These are phyloP conservation scores for Abelmoschus esculentus DNA, from an alignment of 345 rosid species.

Conservation along the genomic window DNA sequence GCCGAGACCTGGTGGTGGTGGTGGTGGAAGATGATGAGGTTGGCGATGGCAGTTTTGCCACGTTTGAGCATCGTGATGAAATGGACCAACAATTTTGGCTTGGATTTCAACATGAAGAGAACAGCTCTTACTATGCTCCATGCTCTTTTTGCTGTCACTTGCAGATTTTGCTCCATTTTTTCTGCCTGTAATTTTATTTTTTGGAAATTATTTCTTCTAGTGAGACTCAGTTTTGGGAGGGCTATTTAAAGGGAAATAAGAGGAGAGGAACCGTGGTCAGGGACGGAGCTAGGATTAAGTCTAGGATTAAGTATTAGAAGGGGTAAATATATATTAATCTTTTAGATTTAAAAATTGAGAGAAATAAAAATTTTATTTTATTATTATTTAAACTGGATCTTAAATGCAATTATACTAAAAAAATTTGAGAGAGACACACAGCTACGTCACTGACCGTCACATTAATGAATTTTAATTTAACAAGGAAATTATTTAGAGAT, in stretches of 20 bases:
- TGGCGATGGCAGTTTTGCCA: slow-evolving; percentile 58
- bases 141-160: slow-evolving; percentile 44
- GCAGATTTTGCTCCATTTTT: slow-evolving; percentile 36
- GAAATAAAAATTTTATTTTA: too few species aligned
- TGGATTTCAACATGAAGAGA: slow-evolving; percentile 55
- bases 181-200: too few species aligned
- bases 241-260: slow-evolving; percentile 35
- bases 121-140: slow-evolving; percentile 55
- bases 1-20: slow-evolving; percentile 19
- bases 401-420: too few species aligned
- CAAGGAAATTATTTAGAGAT: too few species aligned
- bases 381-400: too few species aligned
- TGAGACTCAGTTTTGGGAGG: slow-evolving; percentile 10
- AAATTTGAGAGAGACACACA: too few species aligned
- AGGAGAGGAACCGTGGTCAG: not conserved
- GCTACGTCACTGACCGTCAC: too few species aligned
- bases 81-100: slow-evolving; percentile 57
- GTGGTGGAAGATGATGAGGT: slow-evolving; percentile 60
- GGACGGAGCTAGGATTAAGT: too few species aligned
- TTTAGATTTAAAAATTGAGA: too few species aligned
- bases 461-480: too few species aligned
- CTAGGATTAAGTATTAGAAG: too few species aligned
- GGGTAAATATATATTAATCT: too few species aligned
- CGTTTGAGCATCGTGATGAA: slow-evolving; percentile 71
- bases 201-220: slow-evolving; percentile 3